A percentile compares a stretch with the other conserved stretches of the same genome.
These are phyloP conservation scores for Pleurotus eryngii DNA, from an alignment of 768 basidiomycete genomes.

Conservation along the genomic window DNA sequence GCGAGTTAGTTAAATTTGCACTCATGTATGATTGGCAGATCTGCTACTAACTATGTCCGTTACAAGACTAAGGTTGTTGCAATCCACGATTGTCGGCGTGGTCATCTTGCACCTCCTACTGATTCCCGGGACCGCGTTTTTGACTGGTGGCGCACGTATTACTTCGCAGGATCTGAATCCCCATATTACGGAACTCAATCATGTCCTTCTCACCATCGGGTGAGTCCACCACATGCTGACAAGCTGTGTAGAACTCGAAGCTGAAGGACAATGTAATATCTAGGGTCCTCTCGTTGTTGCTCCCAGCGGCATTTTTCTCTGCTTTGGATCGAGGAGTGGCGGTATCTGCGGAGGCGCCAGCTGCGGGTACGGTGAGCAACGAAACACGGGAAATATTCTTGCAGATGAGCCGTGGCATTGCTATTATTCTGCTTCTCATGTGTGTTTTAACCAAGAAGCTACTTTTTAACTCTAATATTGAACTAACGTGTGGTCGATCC, in stretches of 20 bases:
- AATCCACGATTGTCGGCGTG: constrained; percentile 71
- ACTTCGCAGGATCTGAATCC: constrained; percentile 68
- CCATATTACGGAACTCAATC: constrained; percentile 63
- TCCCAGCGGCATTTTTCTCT: constrained; percentile 69
- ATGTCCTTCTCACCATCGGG: constrained; percentile 68
- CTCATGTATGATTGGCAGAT: not conserved
- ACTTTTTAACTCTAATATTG: not conserved
- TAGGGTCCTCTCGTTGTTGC: constrained; percentile 59
- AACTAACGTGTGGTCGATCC: not conserved
- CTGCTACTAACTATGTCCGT: not conserved
- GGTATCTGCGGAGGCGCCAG: constrained; percentile 12
- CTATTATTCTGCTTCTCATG: constrained; percentile 60
- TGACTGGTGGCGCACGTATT: constrained; percentile 68
- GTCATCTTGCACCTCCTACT: constrained; percentile 71
- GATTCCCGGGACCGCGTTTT: constrained; percentile 66
- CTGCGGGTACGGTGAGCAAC: constrained; percentile 35
- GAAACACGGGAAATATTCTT: constrained; percentile 44
- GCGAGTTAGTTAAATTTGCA: constrained; percentile 51
- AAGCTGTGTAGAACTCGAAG: not conserved
- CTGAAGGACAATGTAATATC: not conserved
- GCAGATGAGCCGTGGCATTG: constrained; percentile 61
- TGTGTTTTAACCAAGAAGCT: constrained; percentile 22
- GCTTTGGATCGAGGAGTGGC: constrained; percentile 40
- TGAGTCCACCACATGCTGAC: constrained; percentile 16
- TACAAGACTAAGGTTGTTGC: constrained; percentile 55